phyloP scores from a whole-genome alignment of 1,284 basidiomycete species.

The Tilletia walkeri region DNA sequence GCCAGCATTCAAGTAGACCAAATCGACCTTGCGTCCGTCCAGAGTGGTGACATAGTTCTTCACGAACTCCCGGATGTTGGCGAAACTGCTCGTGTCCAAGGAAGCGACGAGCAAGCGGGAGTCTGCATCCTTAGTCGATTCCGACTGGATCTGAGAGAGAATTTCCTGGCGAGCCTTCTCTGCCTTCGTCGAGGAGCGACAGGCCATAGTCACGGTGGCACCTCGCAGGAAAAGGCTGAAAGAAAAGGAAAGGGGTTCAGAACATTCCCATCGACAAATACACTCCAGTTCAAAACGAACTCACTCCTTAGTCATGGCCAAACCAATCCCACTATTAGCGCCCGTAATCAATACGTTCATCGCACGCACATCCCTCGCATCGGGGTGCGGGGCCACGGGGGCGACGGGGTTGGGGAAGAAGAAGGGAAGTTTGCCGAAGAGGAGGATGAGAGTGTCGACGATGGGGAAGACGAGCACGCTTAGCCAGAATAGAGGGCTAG shows the following conservation, averaged over 20 bases:
- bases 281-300: neutral
- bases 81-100: conserved; percentile 8
- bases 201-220: neutral
- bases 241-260: neutral
- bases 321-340: neutral
- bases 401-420: neutral
- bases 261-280: neutral
- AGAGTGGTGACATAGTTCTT: neutral
- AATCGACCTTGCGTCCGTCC: neutral
- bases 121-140: neutral
- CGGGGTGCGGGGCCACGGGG: neutral
- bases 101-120: conserved; percentile 4
- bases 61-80: neutral
- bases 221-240: neutral
- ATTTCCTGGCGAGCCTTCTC: neutral
- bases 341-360: conserved; percentile 1
- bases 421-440: conserved; percentile 1
- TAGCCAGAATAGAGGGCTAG: no score
- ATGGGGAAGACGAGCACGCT: neutral
- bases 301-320: conserved; percentile 7
- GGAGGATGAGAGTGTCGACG: neutral
- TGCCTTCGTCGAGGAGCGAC: neutral
- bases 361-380: neutral
- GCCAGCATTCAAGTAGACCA: conserved; percentile 4
- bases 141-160: neutral